Conservation (phyloP, 495 filamentous ascomycete species). For the Clavariopsis aquatica region DNA sequence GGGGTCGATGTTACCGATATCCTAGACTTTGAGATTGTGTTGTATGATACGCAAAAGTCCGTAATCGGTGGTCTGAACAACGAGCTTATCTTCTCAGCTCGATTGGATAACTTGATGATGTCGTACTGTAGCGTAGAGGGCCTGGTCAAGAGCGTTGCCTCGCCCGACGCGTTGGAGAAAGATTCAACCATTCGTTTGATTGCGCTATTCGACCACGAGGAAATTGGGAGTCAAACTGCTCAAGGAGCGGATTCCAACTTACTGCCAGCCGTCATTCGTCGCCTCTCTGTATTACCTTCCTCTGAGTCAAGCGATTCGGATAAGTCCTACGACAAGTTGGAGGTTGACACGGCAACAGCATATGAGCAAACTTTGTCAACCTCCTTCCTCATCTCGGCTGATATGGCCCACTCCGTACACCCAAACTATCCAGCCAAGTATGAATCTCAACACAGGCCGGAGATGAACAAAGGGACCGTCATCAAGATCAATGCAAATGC, state of each 20-base stretch:
- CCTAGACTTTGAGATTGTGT: slow-evolving; percentile 90
- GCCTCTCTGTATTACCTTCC: slow-evolving; percentile 74
- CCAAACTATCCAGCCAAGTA: slow-evolving; percentile 94
- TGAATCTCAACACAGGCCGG: slow-evolving; percentile 83
- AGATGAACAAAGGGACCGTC: slow-evolving; percentile 94
- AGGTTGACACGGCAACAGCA: slow-evolving; percentile 63
- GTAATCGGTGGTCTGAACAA: slow-evolving; percentile 86
- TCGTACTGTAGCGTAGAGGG: slow-evolving; percentile 83
- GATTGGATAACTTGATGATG: slow-evolving; percentile 94
- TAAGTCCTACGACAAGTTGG: slow-evolving; percentile 54
- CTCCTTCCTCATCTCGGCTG: slow-evolving; percentile 94
- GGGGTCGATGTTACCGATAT: slow-evolving; percentile 68
- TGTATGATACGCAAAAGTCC: slow-evolving; percentile 92
- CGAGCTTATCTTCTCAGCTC: slow-evolving; percentile 90
- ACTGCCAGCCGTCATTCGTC: slow-evolving; percentile 82
- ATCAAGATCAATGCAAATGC: slow-evolving; percentile 99
- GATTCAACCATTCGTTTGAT: slow-evolving; percentile 85
- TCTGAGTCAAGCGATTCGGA: slow-evolving; percentile 52
- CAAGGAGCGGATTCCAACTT: slow-evolving; percentile 94
- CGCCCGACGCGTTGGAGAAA: slow-evolving; percentile 61
- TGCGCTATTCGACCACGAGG: slow-evolving; percentile 95
- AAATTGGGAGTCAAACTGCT: slow-evolving; percentile 87
- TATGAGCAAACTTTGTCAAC: slow-evolving; percentile 90
- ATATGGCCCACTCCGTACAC: slow-evolving; percentile 95
- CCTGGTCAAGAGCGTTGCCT: slow-evolving; percentile 76